Conservation (phyloP, 331 rosid genomes). For the Prunus yedoensis region DNA sequence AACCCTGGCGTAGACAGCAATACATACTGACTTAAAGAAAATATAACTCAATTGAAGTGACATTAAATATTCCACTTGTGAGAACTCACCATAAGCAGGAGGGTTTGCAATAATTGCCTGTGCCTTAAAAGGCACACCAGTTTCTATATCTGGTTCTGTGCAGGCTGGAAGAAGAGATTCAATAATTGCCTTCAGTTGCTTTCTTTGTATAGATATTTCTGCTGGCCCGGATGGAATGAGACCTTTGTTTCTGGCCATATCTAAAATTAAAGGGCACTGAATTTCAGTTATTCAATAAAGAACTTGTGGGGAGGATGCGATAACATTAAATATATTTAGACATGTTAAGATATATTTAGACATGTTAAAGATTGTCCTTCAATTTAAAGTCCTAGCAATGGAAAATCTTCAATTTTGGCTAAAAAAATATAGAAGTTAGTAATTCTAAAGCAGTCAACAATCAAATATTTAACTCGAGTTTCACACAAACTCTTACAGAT, state of each 20-base stretch:
- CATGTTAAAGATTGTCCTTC: background rate
- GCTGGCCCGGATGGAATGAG: slow-evolving; percentile 83
- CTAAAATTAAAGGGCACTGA: slow-evolving; percentile 37
- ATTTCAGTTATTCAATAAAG: slow-evolving; percentile 14
- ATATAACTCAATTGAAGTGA: slow-evolving; percentile 28
- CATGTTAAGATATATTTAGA: background rate
- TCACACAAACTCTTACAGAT: background rate
- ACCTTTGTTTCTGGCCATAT: slow-evolving; percentile 96
- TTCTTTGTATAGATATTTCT: slow-evolving; percentile 78
- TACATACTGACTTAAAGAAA: slow-evolving; percentile 8
- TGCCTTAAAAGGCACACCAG: slow-evolving; percentile 71
- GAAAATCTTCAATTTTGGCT: background rate
- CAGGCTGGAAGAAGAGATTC: slow-evolving; percentile 98
- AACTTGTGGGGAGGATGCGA: background rate
- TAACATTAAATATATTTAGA: slow-evolving; percentile 3
- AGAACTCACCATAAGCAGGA: slow-evolving; percentile 86
- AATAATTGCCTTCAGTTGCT: slow-evolving; percentile 75
- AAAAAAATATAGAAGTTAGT: background rate
- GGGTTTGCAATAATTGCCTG: slow-evolving; percentile 98
- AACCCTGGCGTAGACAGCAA: background rate
- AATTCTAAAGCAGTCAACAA: background rate
- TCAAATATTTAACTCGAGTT: slow-evolving; percentile 1
- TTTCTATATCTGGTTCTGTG: slow-evolving; percentile 84
- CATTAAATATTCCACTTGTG: slow-evolving; percentile 19
- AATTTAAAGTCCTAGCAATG: background rate